Evolutionary conservation across 148 eudicot species (phyloP), one percentile per base, ranked within the genome.

Genomic region (Amaranthus hypochondriacus): DNA sequence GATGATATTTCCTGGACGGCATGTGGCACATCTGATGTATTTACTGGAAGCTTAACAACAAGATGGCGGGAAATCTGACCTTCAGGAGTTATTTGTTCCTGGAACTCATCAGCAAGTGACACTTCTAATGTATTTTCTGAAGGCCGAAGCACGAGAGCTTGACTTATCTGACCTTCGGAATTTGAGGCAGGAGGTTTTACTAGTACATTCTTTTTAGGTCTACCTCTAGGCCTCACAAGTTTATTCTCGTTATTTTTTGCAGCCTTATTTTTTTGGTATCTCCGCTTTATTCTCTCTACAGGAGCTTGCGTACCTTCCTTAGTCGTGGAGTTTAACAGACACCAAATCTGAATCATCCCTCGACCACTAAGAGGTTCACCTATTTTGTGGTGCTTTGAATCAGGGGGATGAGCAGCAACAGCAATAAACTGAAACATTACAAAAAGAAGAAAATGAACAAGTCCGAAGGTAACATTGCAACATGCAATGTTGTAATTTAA

Each of bases 401-500:
- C 92, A 61, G 99, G 96, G 73, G 99, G 97, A 85, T 95, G 99
- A 71, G 97, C 91, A 80, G 99, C 91, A 79, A 95, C 87, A 56
- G 99, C 97, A 72, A 95, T 71, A 80, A 85, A 95, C 99, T 94
- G 83, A 63, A 12, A 48, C 54, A 57, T 71, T 55, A 70, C 56
- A 78, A 54, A 51, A 63, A 5, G 14, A 80, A 73, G 53, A 21
- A 11, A 75, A 58, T 74, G 42, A 74, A 56, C 3, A 28, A 71
- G 52, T 10, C 56, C 39, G 52, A 58, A 21, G 62, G 18, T 53
- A 80, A 61, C 11, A 18, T 49, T 68, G 15, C 39, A 47, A 43
- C 5, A 39, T 58, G 58, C 2, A 13, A 66, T 4, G 39, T 15
- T 4, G 7, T 15, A 5, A 6, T 4, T 43, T 61, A 3, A 11